Base-by-base conservation (phyloP, 139 green algal species). In the Coelastrella sp. region DNA sequence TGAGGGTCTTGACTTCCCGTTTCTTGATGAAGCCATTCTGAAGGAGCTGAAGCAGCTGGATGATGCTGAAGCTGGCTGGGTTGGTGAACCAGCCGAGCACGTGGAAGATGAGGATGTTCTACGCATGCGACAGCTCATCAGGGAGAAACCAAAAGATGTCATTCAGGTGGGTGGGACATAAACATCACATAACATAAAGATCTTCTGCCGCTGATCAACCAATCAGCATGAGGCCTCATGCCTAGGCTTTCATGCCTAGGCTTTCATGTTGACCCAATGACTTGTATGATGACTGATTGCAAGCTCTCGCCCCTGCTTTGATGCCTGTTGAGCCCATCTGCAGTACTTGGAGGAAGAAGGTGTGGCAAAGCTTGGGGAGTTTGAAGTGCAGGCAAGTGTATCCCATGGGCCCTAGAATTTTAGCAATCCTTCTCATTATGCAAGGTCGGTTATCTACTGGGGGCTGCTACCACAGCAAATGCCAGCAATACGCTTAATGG, bases 301-400 rank as follows among this genome's bases (percentile, higher is more conserved):
- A 49, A 49, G 35, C 35, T 49, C 35, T 49, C 35, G 3, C 35
- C 35, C 35, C 35, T 49, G 35, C 35, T 49, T 49, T 49, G 35
- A 49, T 49, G 35, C 35, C 35, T 49, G 35, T 49, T 49, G 35
- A 49, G 14, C 61, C 19, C 14, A 10, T 19, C 49, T 66, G 57
- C 85, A 91, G 61, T 91, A 91, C 78, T 24, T 91, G 19, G 87
- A 91, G 63, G 87, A 91, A 81, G 76, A 91, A 65, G 87, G 87
- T 5, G 87, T 91, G 35, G 60, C 61, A 57, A 91, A 91, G 78
- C 63, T 91, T 17, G 78, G 78, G 24, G 87, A 91, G 35, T 91
- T 91, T 35, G 87, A 90, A 66, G 76, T 86, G 15, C 87, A 91
- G 87, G 78, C 84, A 68, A 79, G 68, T 76, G 4, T 8, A 76